Conservation (phyloP, 306 rosid species). For the peach (Prunus persica) region Prunus_persica_NCBIv2 NC_034016.1:9697501-9698000, state of each 20-base stretch:
- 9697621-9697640: slow-evolving; percentile 98
- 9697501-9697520: background rate
- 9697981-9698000: no score
- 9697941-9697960: background rate
- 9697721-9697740: slow-evolving; percentile 76
- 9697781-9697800: background rate
- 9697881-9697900: background rate
- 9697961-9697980: background rate
- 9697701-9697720: slow-evolving; percentile 59
- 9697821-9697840: background rate
- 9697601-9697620: slow-evolving; percentile 30
- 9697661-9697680: slow-evolving; percentile 73
- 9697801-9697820: background rate
- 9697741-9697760: slow-evolving; percentile 73
- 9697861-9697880: background rate
- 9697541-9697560: background rate
- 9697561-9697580: background rate
- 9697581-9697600: no score
- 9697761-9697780: background rate
- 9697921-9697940: background rate
- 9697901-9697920: background rate
- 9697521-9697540: background rate
- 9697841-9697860: background rate
- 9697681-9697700: slow-evolving; percentile 98
- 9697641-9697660: slow-evolving; percentile 85